Percentiles rank a stretch among this genome's conserved stretches.
phyloP scores from a whole-genome alignment of 2,329 filamentous ascomycete genomes.

The Stagonosporopsis vannaccii region DNA sequence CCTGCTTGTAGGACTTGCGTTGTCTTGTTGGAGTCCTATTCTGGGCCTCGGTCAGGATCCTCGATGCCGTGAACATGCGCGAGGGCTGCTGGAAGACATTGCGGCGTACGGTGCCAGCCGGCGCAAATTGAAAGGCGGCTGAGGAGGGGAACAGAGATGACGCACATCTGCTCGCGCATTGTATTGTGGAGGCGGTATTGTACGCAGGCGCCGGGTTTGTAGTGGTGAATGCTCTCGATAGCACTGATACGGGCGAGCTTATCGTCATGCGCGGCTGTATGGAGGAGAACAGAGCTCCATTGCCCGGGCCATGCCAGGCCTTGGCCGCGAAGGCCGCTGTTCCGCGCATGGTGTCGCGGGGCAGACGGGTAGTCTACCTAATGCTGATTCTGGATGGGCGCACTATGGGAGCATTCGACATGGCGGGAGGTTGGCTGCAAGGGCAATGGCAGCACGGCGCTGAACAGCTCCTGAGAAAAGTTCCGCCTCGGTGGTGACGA shows the following conservation, averaged over 20 bases:
- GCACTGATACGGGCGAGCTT: constrained; percentile 20
- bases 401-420: constrained; percentile 33
- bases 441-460: constrained; percentile 23
- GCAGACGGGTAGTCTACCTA: constrained; percentile 37
- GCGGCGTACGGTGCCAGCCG: constrained; percentile 31
- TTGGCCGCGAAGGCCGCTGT: constrained; percentile 39
- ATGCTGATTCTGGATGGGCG: constrained; percentile 19
- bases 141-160: constrained; percentile 24
- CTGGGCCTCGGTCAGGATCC: constrained; percentile 35
- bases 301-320: constrained; percentile 46
- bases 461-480: constrained; percentile 34
- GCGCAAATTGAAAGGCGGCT: constrained; percentile 22
- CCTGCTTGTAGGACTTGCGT: constrained; percentile 49
- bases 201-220: constrained; percentile 14
- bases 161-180: constrained; percentile 13
- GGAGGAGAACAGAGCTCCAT: constrained; percentile 44
- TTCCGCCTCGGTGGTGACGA: constrained; percentile 42
- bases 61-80: constrained; percentile 41
- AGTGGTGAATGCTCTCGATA: constrained; percentile 26
- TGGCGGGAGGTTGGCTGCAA: constrained; percentile 23
- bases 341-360: constrained; percentile 45
- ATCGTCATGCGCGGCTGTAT: constrained; percentile 38
- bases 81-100: constrained; percentile 36
- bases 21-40: constrained; percentile 24
- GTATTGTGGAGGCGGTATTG: not conserved